Percentiles rank a stretch among this genome's conserved stretches.
Conservation (phyloP, 2,329 filamentous ascomycete species). For the Venturia carpophila region DNA sequence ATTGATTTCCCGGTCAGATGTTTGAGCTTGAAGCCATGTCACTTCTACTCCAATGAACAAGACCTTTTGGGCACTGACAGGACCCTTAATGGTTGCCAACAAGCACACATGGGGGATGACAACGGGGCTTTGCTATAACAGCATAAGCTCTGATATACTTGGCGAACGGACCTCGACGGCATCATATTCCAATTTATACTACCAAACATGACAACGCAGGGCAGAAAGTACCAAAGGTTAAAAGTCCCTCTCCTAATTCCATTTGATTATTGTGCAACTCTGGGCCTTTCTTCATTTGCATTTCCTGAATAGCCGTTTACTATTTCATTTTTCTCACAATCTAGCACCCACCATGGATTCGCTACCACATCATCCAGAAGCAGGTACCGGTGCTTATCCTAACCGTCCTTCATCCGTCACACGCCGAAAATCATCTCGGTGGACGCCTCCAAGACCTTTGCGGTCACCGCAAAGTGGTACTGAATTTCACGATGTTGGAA, state of each 20-base stretch:
- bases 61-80: not conserved
- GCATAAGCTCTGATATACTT: not conserved
- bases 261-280: not conserved
- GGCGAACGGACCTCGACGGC: not conserved
- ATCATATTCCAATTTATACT: slow-evolving; percentile 3
- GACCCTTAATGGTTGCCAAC: not conserved
- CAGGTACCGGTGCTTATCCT: slow-evolving; percentile 2
- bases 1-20: not conserved
- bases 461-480: not conserved
- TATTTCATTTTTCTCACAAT: not conserved
- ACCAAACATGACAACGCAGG: not conserved
- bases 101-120: not conserved
- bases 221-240: not conserved
- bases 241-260: not conserved
- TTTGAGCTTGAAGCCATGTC: not conserved
- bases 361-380: not conserved
- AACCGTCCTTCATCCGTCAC: not conserved
- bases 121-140: not conserved
- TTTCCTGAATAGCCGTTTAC: not conserved
- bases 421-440: not conserved
- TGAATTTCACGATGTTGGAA: not conserved
- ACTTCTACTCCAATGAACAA: not conserved
- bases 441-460: not conserved
- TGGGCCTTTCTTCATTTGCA: not conserved
- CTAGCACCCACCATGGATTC: not conserved